phyloP scores from a whole-genome alignment of 2,329 filamentous ascomycete genomes.

The Nothophoma quercina region DNA sequence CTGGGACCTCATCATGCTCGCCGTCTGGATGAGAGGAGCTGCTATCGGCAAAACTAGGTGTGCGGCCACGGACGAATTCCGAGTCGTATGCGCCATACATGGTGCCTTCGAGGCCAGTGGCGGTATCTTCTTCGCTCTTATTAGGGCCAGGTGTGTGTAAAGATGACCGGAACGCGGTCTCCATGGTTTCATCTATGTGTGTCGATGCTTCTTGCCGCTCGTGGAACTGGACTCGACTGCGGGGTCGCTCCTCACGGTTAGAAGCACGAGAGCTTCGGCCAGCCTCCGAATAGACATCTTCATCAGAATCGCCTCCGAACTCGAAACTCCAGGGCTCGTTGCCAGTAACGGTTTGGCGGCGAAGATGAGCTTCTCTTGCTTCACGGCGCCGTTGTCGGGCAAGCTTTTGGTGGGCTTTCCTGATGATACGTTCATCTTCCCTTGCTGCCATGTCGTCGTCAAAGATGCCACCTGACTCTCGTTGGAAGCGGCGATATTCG shows the following conservation, averaged over 20 bases:
- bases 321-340: slow-evolving; percentile 85
- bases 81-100: slow-evolving; percentile 78
- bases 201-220: slow-evolving; percentile 29
- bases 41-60: slow-evolving; percentile 82
- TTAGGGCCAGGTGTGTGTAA: slow-evolving; percentile 28
- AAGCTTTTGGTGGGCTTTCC: slow-evolving; percentile 44
- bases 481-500: slow-evolving; percentile 82
- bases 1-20: slow-evolving; percentile 68
- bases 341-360: slow-evolving; percentile 47
- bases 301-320: slow-evolving; percentile 69
- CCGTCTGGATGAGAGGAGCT: slow-evolving; percentile 63
- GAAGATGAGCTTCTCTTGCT: slow-evolving; percentile 46
- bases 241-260: slow-evolving; percentile 27
- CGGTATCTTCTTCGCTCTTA: slow-evolving; percentile 7
- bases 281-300: slow-evolving; percentile 55
- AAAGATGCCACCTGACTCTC: slow-evolving; percentile 64
- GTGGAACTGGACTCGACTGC: slow-evolving; percentile 28
- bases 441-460: slow-evolving; percentile 52
- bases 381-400: slow-evolving; percentile 55
- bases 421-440: slow-evolving; percentile 55
- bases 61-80: slow-evolving; percentile 67
- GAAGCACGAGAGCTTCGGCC: slow-evolving; percentile 39
- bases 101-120: slow-evolving; percentile 73
- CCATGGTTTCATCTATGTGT: slow-evolving; percentile 40
- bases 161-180: slow-evolving; percentile 44